phyloP scores from a whole-genome alignment of 1,139 yeast species.

The Arxiozyma bovina region DNA sequence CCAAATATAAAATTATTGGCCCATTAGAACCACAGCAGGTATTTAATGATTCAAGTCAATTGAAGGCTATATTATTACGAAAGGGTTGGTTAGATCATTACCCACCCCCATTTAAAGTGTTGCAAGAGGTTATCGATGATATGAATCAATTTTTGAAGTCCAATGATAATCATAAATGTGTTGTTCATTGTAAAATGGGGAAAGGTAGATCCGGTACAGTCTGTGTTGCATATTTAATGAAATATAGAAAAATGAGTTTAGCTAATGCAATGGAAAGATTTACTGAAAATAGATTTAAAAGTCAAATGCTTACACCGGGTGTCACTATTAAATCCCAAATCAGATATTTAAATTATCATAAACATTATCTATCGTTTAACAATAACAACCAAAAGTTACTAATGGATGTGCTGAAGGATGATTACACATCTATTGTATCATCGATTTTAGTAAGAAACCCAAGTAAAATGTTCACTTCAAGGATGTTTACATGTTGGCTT shows the following conservation, averaged over 20 bases:
- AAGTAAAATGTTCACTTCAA: neutral
- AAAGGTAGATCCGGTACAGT: constrained; percentile 85
- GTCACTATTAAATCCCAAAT: constrained; percentile 65
- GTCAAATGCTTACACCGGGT: constrained; percentile 48
- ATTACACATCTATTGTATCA: neutral
- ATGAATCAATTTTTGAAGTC: constrained; percentile 39
- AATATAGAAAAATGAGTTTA: constrained; percentile 32
- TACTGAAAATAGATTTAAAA: constrained; percentile 50
- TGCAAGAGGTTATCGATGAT: constrained; percentile 39
- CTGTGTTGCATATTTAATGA: constrained; percentile 62
- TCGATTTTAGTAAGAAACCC: neutral
- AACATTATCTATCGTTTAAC: constrained; percentile 28
- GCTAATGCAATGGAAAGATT: constrained; percentile 45
- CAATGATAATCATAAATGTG: constrained; percentile 33
- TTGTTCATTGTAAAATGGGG: constrained; percentile 85
- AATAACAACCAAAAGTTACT: constrained; percentile 9
- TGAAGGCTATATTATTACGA: constrained; percentile 5
- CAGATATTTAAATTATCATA: constrained; percentile 57
- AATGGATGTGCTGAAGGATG: constrained; percentile 2
- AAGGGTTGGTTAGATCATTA: constrained; percentile 61
- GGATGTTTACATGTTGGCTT: constrained; percentile 4
- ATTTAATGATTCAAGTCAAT: neutral
- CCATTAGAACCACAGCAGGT: neutral
- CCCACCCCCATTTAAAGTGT: constrained; percentile 54
- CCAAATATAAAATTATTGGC: neutral